phyloP scores from a whole-genome alignment of 805 yeast genomes.

The Candida chauliodis region DNA sequence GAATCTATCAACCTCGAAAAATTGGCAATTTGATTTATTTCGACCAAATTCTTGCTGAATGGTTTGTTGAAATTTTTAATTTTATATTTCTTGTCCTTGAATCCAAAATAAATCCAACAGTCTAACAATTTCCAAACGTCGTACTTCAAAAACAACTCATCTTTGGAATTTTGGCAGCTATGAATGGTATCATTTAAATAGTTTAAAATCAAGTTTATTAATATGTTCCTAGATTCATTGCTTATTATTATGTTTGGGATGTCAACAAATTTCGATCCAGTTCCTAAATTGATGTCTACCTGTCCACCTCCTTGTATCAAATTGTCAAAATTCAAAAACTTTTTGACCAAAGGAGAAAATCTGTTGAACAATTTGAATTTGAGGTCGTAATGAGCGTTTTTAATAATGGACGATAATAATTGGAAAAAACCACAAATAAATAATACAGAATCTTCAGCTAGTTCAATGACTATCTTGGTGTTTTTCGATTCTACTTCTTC shows the following conservation, averaged over 20 bases:
- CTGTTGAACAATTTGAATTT: constrained; percentile 26
- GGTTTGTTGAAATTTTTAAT: constrained; percentile 18
- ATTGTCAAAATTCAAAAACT: constrained; percentile 40
- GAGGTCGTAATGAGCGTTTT: constrained; percentile 23
- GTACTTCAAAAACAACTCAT: constrained; percentile 30
- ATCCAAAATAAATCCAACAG: constrained; percentile 54
- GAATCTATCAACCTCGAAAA: constrained; percentile 53
- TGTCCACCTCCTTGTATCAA: constrained; percentile 17
- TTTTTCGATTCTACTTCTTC: constrained; percentile 20
- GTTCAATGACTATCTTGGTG: constrained; percentile 43
- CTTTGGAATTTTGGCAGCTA: constrained; percentile 23
- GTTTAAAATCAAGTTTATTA: constrained; percentile 41
- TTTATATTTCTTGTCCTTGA: constrained; percentile 15
- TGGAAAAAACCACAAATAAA: constrained; percentile 72
- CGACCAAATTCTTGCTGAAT: constrained; percentile 41
- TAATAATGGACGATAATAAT: constrained; percentile 43
- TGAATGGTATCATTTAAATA: constrained; percentile 50
- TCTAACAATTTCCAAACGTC: constrained; percentile 71
- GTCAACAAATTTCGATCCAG: constrained; percentile 13
- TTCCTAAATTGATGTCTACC: constrained; percentile 5
- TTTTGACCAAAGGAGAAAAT: constrained; percentile 30
- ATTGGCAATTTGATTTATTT: constrained; percentile 52
- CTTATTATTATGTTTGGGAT: constrained; percentile 23
- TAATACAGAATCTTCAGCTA: constrained; percentile 77
- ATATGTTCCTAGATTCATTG: constrained; percentile 33